A percentile compares a stretch with the other conserved stretches of the same genome.
Evolutionary conservation across 176 grass and related monocot species (phyloP).

Genomic region (Lolium multiflorum): DNA sequence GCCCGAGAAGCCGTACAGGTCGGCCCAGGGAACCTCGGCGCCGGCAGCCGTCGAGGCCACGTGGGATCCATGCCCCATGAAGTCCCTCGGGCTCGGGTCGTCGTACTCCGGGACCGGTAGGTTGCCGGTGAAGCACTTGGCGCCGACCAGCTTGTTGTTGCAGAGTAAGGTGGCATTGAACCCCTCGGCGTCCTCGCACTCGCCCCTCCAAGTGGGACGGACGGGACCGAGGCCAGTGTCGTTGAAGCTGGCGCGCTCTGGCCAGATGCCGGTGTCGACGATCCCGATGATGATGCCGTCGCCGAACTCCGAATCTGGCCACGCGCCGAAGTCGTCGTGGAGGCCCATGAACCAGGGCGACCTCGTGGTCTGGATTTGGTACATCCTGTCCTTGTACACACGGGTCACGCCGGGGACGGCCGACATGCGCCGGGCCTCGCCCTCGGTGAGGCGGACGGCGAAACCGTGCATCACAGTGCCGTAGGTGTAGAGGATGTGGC

Average conservation of each 20-base stretch:
- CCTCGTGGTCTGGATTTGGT: conserved; percentile 42
- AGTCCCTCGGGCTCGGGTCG: conserved; percentile 33
- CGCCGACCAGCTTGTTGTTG: conserved; percentile 61
- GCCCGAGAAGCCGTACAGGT: neutral
- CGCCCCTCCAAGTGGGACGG: conserved; percentile 21
- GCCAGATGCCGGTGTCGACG: neutral
- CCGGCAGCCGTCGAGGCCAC: conserved; percentile 35
- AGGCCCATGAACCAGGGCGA: conserved; percentile 59
- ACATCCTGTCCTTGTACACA: conserved; percentile 17
- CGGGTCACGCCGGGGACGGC: conserved; percentile 1
- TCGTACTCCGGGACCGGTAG: neutral
- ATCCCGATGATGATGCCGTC: too few relatives aligned
- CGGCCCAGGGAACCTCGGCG: neutral
- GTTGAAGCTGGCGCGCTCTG: conserved; percentile 55
- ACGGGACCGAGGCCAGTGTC: conserved; percentile 27
- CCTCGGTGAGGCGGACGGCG: conserved; percentile 29
- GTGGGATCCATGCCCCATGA: neutral
- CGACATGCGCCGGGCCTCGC: conserved; percentile 41
- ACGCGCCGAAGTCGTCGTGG: conserved; percentile 15
- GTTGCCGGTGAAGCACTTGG: neutral
- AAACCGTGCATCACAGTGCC: conserved; percentile 60
- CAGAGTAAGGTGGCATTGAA: conserved; percentile 52
- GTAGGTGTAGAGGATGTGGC: conserved; percentile 52
- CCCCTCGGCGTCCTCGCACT: conserved; percentile 35
- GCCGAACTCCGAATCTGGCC: conserved; percentile 25